Base-by-base conservation (phyloP, 805 yeast genomes). In the Candida palmyrensis region DNA sequence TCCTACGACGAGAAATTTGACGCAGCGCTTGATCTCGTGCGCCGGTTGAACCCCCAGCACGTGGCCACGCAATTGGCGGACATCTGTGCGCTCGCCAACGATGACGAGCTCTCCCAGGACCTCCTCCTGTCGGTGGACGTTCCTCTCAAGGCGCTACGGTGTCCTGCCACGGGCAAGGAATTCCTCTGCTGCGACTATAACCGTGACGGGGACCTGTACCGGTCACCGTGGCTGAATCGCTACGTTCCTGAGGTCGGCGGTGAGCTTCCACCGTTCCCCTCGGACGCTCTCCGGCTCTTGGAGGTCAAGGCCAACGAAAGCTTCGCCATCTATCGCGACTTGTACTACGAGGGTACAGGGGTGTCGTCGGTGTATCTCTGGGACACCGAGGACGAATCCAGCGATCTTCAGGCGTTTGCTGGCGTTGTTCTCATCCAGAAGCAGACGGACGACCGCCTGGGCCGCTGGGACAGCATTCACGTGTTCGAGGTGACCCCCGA, bases 381-480 rank as follows among this genome's bases (percentile, higher is more conserved):
- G 98, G 96, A 89, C 47, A 69, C 76, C 15, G 79, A 77, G 22
- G 86, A 75, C 10, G 80, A 73, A 15, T 63, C 60, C 16, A 45
- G 56, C 14, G 55, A 63, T 33, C 49, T 52, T 19, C 59, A 57
- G 18, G 85, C 84, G 1, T 87, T 90, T 64, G 96, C 97, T 3
- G 97, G 97, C 14, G 96, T 88, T 4, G 88, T 79, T 11, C 67
- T 90, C 39, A 70, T 90, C 53, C 85, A 92, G 62, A 90, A 90
- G 57, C 71, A 66, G 31, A 60, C 76, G 4, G 71, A 63, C 18
- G 69, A 62, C 39, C 52, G 52, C 22, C 49, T 55, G 19, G 84
- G 89, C 10, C 66, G 71, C 32, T 90, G 98, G 98, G 96, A 92
- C 57, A 78, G 92, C 34, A 84, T 90, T 42, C 97, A 90, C 56